Evolutionary conservation across 2,329 filamentous ascomycete species (phyloP).

Genomic region (Harringtonia aguacate): DNA sequence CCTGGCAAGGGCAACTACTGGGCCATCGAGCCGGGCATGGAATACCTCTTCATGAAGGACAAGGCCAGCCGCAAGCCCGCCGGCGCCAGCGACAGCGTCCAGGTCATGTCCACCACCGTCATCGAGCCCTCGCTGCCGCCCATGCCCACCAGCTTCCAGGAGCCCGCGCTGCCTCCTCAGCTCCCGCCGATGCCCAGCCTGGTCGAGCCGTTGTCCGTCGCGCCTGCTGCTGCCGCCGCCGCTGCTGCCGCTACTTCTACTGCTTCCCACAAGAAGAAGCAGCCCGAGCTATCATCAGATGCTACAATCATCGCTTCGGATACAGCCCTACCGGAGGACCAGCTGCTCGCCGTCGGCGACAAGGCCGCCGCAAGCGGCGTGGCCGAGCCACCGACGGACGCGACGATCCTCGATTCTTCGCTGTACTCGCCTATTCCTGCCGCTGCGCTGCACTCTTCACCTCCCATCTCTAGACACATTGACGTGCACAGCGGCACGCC

Average conservation of each 20-base stretch:
- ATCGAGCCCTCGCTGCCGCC: conserved; percentile 38
- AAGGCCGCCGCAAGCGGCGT: conserved; percentile 26
- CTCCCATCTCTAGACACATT: conserved; percentile 57
- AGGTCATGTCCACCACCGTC: conserved; percentile 43
- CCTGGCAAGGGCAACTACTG: conserved; percentile 97
- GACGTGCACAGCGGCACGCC: conserved; percentile 61
- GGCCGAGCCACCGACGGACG: conserved; percentile 1
- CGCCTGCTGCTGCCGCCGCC: conserved; percentile 8
- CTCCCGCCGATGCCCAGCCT: conserved; percentile 20
- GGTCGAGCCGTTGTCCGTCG: conserved; percentile 4
- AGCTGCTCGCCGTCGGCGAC: conserved; percentile 21
- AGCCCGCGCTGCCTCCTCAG: conserved; percentile 39
- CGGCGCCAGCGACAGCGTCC: conserved; percentile 44
- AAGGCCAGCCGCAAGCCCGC: conserved; percentile 56
- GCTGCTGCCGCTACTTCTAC: too few species aligned
- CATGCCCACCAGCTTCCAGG: conserved; percentile 22
- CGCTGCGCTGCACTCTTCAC: conserved; percentile 76
- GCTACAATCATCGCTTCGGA: conserved; percentile 68
- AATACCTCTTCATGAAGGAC: conserved; percentile 81
- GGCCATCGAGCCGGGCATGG: conserved; percentile 83
- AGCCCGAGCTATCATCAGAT: conserved; percentile 60
- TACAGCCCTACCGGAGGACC: conserved; percentile 42
- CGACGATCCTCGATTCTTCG: conserved; percentile 29
- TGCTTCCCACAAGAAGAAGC: conserved; percentile 11
- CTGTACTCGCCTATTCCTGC: conserved; percentile 61